Base-by-base conservation (phyloP, 768 basidiomycete genomes). In the Dictyophora rubrovolvata region DNA sequence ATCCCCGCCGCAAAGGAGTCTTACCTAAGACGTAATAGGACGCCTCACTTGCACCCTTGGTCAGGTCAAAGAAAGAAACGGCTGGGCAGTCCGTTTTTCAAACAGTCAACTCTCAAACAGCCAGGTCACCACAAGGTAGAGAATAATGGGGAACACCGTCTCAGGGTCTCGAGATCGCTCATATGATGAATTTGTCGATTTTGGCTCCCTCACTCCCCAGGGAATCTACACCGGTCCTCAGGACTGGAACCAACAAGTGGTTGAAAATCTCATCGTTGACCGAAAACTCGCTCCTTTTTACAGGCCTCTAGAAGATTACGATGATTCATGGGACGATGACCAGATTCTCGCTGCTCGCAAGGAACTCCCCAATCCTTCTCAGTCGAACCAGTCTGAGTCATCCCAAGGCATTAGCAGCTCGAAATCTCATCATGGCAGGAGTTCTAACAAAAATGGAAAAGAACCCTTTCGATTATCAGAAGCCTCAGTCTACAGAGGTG, bases 221-320 rank as follows among this genome's bases (percentile, higher is more conserved):
- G 91, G 90, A 66, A 81, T 93, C 62, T 94, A 94, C 75, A 85
- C 88, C 18, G 88, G 85, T 21, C 74, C 80, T 50, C 79, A 80
- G 67, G 94, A 97, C 73, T 97, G 93, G 86, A 93, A 92, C 69
- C 89, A 93, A 65, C 71, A 82, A 56, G 74, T 89, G 61, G 93
- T 95, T 63, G 85, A 87, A 61, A 86, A 89, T 72, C 81, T 95
- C 68, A 93, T 99, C 70, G 75, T 86, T 66, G 85, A 89, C 65
- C 85, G 91, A 69, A 86, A 81, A 66, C 81, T 99, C 47, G 93
- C 94, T 0, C 96, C 96, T 1, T 98, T 97, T 74, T 98, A 97
- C 71, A 82, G 93, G 36, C 95, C 96, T 12, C 77, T 99, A 48
- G 93, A 96, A 69, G 95, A 98, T 63, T 96, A 89, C 69, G 84